Evolutionary conservation across 148 eudicot species (phyloP).

Genomic region (Vaccinium macrocarpon): DNA sequence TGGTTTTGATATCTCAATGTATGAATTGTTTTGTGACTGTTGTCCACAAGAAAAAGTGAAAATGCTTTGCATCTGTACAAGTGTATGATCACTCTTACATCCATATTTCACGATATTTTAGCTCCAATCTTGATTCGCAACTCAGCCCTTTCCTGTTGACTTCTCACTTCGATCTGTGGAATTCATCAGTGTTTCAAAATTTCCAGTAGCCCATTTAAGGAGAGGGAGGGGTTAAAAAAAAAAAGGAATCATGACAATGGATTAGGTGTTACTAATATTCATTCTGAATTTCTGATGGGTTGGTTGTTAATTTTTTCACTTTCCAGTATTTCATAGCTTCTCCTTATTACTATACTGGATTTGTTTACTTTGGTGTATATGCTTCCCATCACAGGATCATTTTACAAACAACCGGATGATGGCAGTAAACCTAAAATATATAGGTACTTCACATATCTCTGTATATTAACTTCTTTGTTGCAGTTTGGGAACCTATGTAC

Average conservation of each 20-base stretch:
- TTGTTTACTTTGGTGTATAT: not conserved
- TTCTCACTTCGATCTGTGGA: not conserved
- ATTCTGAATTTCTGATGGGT: not conserved
- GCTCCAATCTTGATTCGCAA: not conserved
- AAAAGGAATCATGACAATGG: not conserved
- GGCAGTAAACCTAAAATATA: slow-evolving; percentile 44
- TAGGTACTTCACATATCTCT: slow-evolving; percentile 33
- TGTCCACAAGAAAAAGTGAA: slow-evolving; percentile 3
- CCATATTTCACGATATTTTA: not conserved
- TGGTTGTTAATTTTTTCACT: not conserved
- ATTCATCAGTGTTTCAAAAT: not conserved
- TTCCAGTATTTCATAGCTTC: not conserved
- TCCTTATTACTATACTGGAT: not conserved
- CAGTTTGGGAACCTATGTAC: not conserved
- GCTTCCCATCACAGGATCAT: slow-evolving; percentile 40
- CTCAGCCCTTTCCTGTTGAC: not conserved
- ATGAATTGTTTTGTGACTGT: not conserved
- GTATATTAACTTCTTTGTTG: not conserved
- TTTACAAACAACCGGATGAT: slow-evolving; percentile 41
- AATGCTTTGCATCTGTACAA: not conserved
- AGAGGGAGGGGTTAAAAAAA: not conserved
- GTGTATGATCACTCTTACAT: not conserved
- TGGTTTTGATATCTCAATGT: not conserved
- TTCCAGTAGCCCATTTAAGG: not conserved
- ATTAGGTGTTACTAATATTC: not conserved